These are phyloP conservation scores for Phymatotrichopsis omnivora DNA, from an alignment of 2,329 filamentous ascomycete genomes.

Conservation along the genomic window DNA sequence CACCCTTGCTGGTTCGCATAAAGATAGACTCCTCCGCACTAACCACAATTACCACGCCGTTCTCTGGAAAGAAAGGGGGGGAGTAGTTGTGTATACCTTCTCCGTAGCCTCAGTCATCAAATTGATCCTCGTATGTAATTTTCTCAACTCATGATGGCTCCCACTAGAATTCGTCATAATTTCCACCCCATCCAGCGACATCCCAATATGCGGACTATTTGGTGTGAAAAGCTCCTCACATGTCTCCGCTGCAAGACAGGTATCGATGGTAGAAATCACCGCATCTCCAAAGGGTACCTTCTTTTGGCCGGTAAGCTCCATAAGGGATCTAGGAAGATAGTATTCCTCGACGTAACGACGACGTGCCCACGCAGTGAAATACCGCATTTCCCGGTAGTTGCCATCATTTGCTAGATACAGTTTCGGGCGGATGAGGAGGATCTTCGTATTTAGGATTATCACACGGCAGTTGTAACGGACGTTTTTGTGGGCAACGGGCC, in stretches of 20 bases:
- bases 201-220: conserved; percentile 46
- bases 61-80: too few relatives aligned
- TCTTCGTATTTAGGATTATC: conserved; percentile 55
- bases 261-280: conserved; percentile 52
- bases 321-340: conserved; percentile 50
- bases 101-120: conserved; percentile 57
- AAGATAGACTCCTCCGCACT: conserved; percentile 42
- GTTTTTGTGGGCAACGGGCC: conserved; percentile 51
- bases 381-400: conserved; percentile 51
- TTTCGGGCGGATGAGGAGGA: conserved; percentile 63
- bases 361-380: conserved; percentile 55
- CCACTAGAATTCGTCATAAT: conserved; percentile 62
- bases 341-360: conserved; percentile 53
- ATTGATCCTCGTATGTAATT: conserved; percentile 53
- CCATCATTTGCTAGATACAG: conserved; percentile 62
- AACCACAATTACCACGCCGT: conserved; percentile 22
- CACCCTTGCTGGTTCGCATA: conserved; percentile 55
- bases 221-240: conserved; percentile 60
- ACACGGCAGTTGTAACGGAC: conserved; percentile 56
- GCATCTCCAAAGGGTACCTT: conserved; percentile 60
- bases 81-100: conserved; percentile 39
- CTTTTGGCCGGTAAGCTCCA: conserved; percentile 45
- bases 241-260: conserved; percentile 53
- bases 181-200: conserved; percentile 60
- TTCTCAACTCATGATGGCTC: conserved; percentile 57